Evolutionary conservation across 139 green algal species (phyloP).

Genomic region (Chlorella sp.): DNA sequence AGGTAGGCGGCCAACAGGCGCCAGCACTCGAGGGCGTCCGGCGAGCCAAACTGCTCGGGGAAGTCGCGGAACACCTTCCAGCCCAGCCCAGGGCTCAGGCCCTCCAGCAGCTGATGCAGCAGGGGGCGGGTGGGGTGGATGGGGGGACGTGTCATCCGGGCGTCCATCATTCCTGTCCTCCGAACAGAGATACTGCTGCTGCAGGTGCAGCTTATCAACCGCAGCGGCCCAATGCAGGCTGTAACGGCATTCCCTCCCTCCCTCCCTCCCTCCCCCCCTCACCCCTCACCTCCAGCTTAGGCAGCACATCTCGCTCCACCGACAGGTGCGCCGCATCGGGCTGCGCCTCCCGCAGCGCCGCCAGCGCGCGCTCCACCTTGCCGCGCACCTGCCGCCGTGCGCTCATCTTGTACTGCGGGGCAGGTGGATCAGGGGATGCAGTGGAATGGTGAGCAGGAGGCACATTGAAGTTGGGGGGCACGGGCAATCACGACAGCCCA

Average conservation of each 20-base stretch:
- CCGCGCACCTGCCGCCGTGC: slow-evolving; percentile 28
- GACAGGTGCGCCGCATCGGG: not conserved
- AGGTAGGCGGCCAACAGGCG: slow-evolving; percentile 37
- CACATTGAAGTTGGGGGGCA: too few relatives aligned
- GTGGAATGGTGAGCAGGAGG: too few relatives aligned
- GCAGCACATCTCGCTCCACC: slow-evolving; percentile 33
- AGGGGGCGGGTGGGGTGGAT: not conserved
- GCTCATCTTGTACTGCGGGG: slow-evolving; percentile 12
- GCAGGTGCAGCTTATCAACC: too few relatives aligned
- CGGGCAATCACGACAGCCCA: too few relatives aligned
- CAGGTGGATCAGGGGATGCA: too few relatives aligned
- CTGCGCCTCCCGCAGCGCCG: slow-evolving; percentile 1
- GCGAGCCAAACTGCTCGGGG: slow-evolving; percentile 39
- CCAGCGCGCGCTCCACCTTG: not conserved
- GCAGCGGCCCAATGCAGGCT: too few relatives aligned
- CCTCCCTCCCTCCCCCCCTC: not conserved
- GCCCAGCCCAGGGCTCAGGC: slow-evolving; percentile 24
- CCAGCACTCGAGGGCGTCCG: slow-evolving; percentile 44
- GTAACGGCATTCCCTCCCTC: not conserved
- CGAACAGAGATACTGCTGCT: too few relatives aligned
- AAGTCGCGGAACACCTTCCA: slow-evolving; percentile 37
- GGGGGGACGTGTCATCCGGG: not conserved
- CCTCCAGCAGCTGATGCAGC: slow-evolving; percentile 36
- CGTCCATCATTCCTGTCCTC: too few relatives aligned
- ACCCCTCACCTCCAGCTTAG: slow-evolving; percentile 33